These are phyloP conservation scores for Anacardium occidentale DNA, from an alignment of 345 rosid genomes.

Conservation along the genomic window DNA sequence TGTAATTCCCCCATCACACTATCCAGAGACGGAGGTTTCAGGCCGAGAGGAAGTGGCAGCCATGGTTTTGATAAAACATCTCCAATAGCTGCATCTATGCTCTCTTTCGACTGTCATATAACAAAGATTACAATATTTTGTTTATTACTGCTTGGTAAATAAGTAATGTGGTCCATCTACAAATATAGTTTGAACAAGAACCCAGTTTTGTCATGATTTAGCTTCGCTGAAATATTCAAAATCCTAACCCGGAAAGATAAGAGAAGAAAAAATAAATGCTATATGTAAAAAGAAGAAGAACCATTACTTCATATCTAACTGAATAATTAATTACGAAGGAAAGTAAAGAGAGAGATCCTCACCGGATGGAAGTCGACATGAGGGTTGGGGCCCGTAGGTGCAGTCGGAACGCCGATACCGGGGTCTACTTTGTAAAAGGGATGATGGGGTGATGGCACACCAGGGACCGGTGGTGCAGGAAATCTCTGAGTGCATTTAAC, in stretches of 20 bases:
- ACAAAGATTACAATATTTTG: not conserved
- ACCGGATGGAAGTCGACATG: conserved; percentile 66
- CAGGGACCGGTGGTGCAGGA: conserved; percentile 45
- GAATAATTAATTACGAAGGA: not conserved
- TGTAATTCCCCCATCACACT: conserved; percentile 71
- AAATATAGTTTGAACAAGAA: not conserved
- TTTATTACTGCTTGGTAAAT: too few species aligned
- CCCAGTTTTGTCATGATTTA: not conserved
- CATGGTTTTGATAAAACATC: conserved; percentile 80
- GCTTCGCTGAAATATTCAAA: not conserved
- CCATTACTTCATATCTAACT: too few species aligned
- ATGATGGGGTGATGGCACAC: conserved; percentile 46
- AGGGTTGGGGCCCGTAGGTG: conserved; percentile 40
- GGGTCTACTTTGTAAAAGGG: conserved; percentile 46
- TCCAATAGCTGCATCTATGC: conserved; percentile 63
- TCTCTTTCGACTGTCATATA: conserved; percentile 58
- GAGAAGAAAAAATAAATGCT: too few species aligned
- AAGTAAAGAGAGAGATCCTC: conserved; percentile 25
- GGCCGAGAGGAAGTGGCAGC: conserved; percentile 79
- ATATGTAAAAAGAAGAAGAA: too few species aligned
- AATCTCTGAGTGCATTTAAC: conserved; percentile 42
- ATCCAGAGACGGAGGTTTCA: conserved; percentile 70
- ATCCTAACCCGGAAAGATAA: too few species aligned
- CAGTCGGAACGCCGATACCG: conserved; percentile 40
- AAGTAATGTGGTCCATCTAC: not conserved